Conservation (phyloP, 768 basidiomycete genomes). For the Tylopilus rubrobrunneus region DNA sequence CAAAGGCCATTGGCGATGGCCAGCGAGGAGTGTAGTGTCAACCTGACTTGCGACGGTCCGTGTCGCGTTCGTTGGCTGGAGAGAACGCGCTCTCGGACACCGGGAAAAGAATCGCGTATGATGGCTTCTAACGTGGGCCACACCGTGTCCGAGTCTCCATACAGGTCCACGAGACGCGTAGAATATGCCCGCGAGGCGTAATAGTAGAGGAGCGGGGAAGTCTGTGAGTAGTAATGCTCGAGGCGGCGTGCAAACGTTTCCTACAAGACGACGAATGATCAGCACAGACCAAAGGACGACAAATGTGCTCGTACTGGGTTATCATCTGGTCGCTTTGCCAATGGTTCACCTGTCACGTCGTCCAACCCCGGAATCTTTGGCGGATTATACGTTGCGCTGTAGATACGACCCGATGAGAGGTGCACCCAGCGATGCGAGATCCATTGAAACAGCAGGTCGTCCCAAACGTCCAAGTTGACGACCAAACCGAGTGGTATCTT, state of each 20-base stretch:
- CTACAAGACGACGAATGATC: conserved; percentile 35
- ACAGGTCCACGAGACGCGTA: conserved; percentile 51
- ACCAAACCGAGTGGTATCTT: conserved; percentile 69
- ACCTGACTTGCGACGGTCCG: conserved; percentile 16
- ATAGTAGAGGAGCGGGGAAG: conserved; percentile 76
- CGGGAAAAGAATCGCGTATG: conserved; percentile 52
- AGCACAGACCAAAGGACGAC: neutral
- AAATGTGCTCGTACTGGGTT: conserved; percentile 57
- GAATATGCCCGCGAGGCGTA: conserved; percentile 46
- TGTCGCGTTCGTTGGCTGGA: conserved; percentile 12
- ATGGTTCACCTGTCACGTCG: conserved; percentile 79
- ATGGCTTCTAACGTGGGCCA: conserved; percentile 75
- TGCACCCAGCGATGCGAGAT: conserved; percentile 88
- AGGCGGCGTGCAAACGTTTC: conserved; percentile 75
- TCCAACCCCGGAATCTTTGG: conserved; percentile 76
- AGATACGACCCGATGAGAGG: conserved; percentile 78
- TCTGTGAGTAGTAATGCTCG: conserved; percentile 69
- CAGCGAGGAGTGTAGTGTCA: conserved; percentile 8
- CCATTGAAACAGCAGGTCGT: conserved; percentile 74
- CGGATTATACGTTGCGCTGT: conserved; percentile 82
- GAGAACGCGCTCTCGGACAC: conserved; percentile 46
- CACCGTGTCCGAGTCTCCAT: conserved; percentile 72
- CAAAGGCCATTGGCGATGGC: conserved; percentile 8
- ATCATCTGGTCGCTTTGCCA: conserved; percentile 81
- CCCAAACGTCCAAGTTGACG: conserved; percentile 79